Base-by-base conservation (phyloP, 2,329 filamentous ascomycete genomes). In the Colletotrichum sp. region DNA sequence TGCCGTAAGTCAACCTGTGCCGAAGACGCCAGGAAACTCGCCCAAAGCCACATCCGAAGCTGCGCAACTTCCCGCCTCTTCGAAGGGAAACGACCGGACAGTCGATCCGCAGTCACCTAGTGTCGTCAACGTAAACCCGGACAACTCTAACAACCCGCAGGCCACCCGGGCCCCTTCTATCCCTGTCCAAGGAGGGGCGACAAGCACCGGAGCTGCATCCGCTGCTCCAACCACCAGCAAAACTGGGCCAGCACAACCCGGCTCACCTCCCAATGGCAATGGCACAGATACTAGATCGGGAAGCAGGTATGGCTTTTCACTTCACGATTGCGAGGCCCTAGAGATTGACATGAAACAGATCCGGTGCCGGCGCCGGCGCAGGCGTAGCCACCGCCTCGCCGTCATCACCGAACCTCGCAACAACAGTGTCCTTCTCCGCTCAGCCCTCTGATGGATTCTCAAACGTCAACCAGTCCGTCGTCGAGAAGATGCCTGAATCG, bases 401-500 rank as follows among this genome's bases (percentile, higher is more conserved):
- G 8, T 73, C 64, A 9, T 65, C 70, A 5, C 70, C 73, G 3
- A 59, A 36, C 19, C 70, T 69, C 15, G 70, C 70, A 6, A 73
- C 70, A 9, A 68, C 52, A 3, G 63, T 32, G 13, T 63, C 73
- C 9, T 75, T 75, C 57, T 34, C 48, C 63, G 73, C 73, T 3
- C 57, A 59, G 19, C 70, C 73, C 5, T 75, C 73, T 3, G 73
- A 75, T 16, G 13, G 15, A 9, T 75, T 75, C 48, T 27, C 16
- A 12, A 71, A 8, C 12, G 59, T 75, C 27, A 65, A 75, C n/a
- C 55, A 60, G 5, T 64, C 70, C 5, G 25, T 59, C 19, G 34
- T 73, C 6, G 22, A 59, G 27, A 67, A 52, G 6, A 59, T 73
- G 27, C 73, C 73, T 19, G 73, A 75, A 65, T 75, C 73, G 22